Evolutionary conservation across 2,329 filamentous ascomycete species (phyloP).

Genomic region (Phyllosticta citrichinensis): DNA sequence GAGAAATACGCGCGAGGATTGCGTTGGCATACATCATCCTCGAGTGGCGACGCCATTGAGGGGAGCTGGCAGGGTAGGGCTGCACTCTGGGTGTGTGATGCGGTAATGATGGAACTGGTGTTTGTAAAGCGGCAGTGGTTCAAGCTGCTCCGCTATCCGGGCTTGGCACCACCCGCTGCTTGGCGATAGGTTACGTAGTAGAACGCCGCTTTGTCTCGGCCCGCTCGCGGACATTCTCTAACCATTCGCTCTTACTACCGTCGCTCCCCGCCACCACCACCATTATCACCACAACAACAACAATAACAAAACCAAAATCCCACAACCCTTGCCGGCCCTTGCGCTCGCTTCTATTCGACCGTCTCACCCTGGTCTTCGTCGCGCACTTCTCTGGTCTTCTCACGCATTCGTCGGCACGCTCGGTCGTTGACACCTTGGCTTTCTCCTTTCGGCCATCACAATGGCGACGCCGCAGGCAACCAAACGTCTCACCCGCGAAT

Average conservation of each 20-base stretch:
- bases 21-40: slow-evolving; percentile 36
- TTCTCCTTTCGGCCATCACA: slow-evolving; percentile 8
- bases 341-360: neutral
- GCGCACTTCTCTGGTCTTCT: neutral
- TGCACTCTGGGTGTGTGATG: neutral
- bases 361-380: neutral
- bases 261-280: neutral
- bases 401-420: neutral
- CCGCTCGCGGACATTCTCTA: neutral
- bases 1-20: slow-evolving; percentile 1
- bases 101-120: neutral
- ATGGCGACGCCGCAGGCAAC: slow-evolving; percentile 33
- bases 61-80: slow-evolving; percentile 13
- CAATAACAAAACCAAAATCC: neutral
- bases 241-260: neutral
- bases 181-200: neutral
- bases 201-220: neutral
- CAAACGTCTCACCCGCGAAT: slow-evolving; percentile 50
- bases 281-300: neutral
- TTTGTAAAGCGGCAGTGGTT: neutral
- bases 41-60: slow-evolving; percentile 33
- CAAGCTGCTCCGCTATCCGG: neutral
- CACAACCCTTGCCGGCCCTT: neutral
- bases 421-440: neutral
- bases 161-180: neutral